Conservation (phyloP, 2,329 filamentous ascomycete species). For the Rhynchosporium agropyri region DNA sequence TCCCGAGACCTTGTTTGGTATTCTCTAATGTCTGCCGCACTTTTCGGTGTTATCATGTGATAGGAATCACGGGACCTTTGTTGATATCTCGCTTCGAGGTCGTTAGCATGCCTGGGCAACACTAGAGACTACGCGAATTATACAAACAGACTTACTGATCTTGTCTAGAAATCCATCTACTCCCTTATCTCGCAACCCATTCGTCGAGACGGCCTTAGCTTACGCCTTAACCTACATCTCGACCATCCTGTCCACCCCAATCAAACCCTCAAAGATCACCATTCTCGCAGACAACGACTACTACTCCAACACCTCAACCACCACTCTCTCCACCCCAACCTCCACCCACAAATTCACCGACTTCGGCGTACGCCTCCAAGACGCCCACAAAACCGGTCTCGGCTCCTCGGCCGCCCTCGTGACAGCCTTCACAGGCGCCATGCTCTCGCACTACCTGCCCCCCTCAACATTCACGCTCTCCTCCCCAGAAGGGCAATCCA, state of each 20-base stretch:
- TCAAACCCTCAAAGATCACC: slow-evolving; percentile 73
- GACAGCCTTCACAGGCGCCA: slow-evolving; percentile 77
- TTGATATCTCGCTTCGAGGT: slow-evolving; percentile 7
- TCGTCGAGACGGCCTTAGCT: slow-evolving; percentile 87
- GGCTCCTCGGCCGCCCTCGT: slow-evolving; percentile 94
- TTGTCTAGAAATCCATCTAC: slow-evolving; percentile 39
- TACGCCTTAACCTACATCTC: slow-evolving; percentile 85
- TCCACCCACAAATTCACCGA: slow-evolving; percentile 65
- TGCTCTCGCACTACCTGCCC: slow-evolving; percentile 76
- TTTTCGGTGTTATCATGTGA: slow-evolving; percentile 28
- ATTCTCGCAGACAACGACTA: slow-evolving; percentile 96
- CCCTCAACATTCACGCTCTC: slow-evolving; percentile 57
- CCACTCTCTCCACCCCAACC: slow-evolving; percentile 40
- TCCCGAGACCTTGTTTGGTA: slow-evolving; percentile 8
- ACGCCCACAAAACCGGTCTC: slow-evolving; percentile 93
- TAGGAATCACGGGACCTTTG: neutral
- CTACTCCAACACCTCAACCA: slow-evolving; percentile 71
- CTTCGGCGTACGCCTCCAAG: slow-evolving; percentile 73
- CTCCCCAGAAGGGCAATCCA: slow-evolving; percentile 55
- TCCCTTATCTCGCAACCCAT: slow-evolving; percentile 68
- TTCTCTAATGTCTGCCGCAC: slow-evolving; percentile 2
- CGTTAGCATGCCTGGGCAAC: neutral
- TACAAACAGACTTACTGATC: slow-evolving; percentile 4
- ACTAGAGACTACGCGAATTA: neutral
- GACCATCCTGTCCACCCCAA: slow-evolving; percentile 47